A percentile compares a stretch with the other conserved stretches of the same genome.
Evolutionary conservation across 1,284 basidiomycete genomes (phyloP).

Genomic region (Ganoderma sinense): DNA sequence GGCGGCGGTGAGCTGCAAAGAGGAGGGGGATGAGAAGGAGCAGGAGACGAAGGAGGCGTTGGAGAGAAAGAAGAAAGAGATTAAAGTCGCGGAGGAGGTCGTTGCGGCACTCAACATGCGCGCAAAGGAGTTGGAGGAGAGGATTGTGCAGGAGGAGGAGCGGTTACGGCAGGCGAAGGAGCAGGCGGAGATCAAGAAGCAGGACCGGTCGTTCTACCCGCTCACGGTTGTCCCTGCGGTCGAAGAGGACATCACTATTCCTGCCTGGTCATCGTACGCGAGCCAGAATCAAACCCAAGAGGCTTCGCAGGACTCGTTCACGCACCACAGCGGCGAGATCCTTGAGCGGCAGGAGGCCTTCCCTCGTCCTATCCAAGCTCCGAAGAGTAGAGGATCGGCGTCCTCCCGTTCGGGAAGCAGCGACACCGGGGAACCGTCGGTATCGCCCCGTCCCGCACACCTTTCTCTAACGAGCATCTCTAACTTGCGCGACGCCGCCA

Average conservation of each 20-base stretch:
- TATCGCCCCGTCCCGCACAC: slow-evolving; percentile 45
- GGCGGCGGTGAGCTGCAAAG: slow-evolving; percentile 55
- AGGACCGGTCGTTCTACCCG: slow-evolving; percentile 49
- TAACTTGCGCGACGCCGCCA: slow-evolving; percentile 39
- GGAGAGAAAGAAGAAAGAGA: slow-evolving; percentile 68
- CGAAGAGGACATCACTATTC: slow-evolving; percentile 31
- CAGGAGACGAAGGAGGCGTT: slow-evolving; percentile 56
- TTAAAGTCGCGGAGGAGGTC: slow-evolving; percentile 75
- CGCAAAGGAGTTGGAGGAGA: slow-evolving; percentile 47
- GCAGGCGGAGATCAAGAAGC: slow-evolving; percentile 54
- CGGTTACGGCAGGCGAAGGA: slow-evolving; percentile 58
- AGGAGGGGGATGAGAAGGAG: slow-evolving; percentile 49
- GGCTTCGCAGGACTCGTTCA: slow-evolving; percentile 10
- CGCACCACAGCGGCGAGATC: slow-evolving; percentile 31
- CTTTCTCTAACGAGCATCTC: slow-evolving; percentile 49
- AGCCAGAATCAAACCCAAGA: slow-evolving; percentile 13
- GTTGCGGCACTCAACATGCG: slow-evolving; percentile 44
- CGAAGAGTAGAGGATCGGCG: slow-evolving; percentile 28
- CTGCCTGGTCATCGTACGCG: slow-evolving; percentile 33
- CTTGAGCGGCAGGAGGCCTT: slow-evolving; percentile 34
- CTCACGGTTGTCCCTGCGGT: slow-evolving; percentile 38
- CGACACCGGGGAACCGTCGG: slow-evolving; percentile 30
- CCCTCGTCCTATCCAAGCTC: slow-evolving; percentile 31
- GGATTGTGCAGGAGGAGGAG: slow-evolving; percentile 56
- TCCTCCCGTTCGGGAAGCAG: slow-evolving; percentile 33